These are phyloP conservation scores for Domatiomyces globalis DNA, from an alignment of 2,329 filamentous ascomycete genomes.

Conservation along the genomic window DNA sequence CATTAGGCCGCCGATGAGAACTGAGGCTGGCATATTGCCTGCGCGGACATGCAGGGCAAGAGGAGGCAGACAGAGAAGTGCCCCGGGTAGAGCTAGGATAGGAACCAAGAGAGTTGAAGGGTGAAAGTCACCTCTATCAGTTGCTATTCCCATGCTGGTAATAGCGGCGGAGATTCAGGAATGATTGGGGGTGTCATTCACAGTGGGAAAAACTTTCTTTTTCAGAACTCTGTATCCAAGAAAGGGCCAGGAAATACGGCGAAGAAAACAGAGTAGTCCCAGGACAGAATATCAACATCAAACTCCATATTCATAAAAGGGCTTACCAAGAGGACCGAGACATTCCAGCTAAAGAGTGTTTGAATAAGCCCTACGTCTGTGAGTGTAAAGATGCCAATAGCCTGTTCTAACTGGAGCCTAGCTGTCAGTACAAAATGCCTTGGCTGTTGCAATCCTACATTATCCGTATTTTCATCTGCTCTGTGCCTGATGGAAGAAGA, in stretches of 20 bases:
- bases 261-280: not conserved
- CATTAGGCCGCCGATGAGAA: slow-evolving; percentile 42
- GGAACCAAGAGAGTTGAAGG: slow-evolving; percentile 4
- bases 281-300: not conserved
- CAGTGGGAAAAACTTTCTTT: not conserved
- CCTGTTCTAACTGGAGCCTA: not conserved
- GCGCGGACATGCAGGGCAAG: slow-evolving; percentile 47
- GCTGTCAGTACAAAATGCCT: not conserved
- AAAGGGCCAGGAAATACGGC: no score
- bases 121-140: slow-evolving; percentile 2
- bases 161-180: not conserved
- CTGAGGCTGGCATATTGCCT: slow-evolving; percentile 45
- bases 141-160: not conserved
- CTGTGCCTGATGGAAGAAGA: not conserved
- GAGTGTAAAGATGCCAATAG: not conserved
- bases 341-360: not conserved
- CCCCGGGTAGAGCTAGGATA: slow-evolving; percentile 6
- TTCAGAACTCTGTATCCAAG: not conserved
- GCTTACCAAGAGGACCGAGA: not conserved
- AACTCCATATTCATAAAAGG: not conserved
- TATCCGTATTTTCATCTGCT: not conserved
- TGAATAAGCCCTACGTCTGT: not conserved
- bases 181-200: not conserved
- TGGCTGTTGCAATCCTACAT: no score
- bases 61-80: slow-evolving; percentile 28